These are phyloP conservation scores for Grosmannia clavigera DNA, from an alignment of 2,329 filamentous ascomycete genomes.

Conservation along the genomic window DNA sequence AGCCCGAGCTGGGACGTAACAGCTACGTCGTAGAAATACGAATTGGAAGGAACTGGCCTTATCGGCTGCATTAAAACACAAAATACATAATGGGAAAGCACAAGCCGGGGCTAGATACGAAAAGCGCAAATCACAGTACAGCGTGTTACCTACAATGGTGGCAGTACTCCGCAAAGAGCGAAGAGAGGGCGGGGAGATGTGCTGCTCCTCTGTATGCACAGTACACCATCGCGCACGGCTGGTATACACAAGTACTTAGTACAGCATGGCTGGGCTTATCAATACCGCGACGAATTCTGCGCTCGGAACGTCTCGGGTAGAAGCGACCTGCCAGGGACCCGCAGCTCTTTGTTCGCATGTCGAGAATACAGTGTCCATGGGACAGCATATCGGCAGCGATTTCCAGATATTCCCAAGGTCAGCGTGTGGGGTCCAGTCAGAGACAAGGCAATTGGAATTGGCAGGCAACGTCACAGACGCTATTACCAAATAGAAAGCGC, in stretches of 20 bases:
- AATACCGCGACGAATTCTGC: neutral
- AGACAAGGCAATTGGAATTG: neutral
- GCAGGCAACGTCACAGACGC: conserved; percentile 13
- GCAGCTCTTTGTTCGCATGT: neutral
- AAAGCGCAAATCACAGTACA: conserved; percentile 3
- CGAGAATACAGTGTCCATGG: no score
- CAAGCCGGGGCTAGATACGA: neutral
- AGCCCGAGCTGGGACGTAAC: conserved; percentile 2
- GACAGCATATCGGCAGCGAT: no score
- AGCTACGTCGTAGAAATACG: conserved; percentile 7
- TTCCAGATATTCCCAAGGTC: neutral
- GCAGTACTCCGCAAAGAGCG: neutral
- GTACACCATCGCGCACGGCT: no score
- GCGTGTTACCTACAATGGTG: neutral
- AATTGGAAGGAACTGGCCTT: conserved; percentile 14
- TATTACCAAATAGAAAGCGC: conserved; percentile 24
- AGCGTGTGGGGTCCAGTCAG: neutral
- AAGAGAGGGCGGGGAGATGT: neutral
- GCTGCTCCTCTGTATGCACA: no score
- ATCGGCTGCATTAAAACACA: conserved; percentile 21
- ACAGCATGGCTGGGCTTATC: neutral
- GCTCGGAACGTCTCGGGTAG: conserved; percentile 3
- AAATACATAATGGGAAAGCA: conserved; percentile 25
- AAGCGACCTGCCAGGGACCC: neutral
- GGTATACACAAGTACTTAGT: neutral